Evolutionary conservation across 2,329 filamentous ascomycete genomes (phyloP), one percentile per base, ranked within the genome.

Genomic region (Clarireedia sp.): DNA sequence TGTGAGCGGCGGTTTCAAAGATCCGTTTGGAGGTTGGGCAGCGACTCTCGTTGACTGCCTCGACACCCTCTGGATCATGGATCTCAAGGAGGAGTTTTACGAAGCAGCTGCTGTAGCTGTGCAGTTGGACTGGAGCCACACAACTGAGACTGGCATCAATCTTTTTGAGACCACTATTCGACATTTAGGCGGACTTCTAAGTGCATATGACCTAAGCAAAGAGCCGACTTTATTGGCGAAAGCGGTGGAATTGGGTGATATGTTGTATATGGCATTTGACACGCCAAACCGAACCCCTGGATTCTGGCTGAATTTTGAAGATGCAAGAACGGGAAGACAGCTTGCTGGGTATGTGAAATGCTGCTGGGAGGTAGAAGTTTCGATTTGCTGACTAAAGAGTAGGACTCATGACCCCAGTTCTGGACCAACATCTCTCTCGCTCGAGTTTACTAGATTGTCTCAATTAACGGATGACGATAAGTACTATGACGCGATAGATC

Each of bases 21-120:
- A 96, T 66, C 87, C 89, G 0, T 96, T 96, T 70, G 91, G 89
- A 66, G 89, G 87, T 44, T 95, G 90, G 90, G 87, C 87, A 10
- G 90, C 89, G 9, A 92, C 90, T 0, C 68, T 95, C 58, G 86
- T 95, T 3, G 90, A 95, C 72, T 76, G 81, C 1, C 73, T 91
- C 48, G 89, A 94, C 66, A 90, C 88, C 0, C 75, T 94, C 3
- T 94, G 86, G 85, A 90, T 95, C 62, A 90, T 92, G 79, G 87
- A 81, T 29, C 66, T 95, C 69, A 80, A 80, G 63, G 77, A 85
- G 0, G 88, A 94, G 63, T 95, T 95, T 65, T 80, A 88, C 53
- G 52, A 58, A 19, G 61, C 63, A 3, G 46, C 62, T 12, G 89
- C 89, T 89, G 46, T 75, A 79, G 47, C 81, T 24, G 37, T 41